phyloP scores from a whole-genome alignment of 2,329 filamentous ascomycete species.

The Arachnomyces sp. region DNA sequence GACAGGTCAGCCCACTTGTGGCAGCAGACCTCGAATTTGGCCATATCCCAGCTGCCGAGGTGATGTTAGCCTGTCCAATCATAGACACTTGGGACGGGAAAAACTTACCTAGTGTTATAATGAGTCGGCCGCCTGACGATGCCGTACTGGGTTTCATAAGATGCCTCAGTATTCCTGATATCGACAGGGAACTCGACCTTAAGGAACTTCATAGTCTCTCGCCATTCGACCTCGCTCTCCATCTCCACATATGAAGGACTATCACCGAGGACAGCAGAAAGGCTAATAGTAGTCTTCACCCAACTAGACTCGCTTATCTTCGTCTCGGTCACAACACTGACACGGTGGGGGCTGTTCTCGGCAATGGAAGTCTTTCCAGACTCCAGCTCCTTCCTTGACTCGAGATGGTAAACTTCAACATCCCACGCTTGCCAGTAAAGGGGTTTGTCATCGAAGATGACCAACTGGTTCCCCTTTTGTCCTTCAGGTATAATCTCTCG shows the following conservation, averaged over 20 bases:
- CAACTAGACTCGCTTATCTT: constrained; percentile 81
- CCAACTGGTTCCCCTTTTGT: constrained; percentile 78
- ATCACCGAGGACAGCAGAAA: constrained; percentile 60
- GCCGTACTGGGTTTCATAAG: constrained; percentile 91
- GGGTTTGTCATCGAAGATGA: constrained; percentile 94
- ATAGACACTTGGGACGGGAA: neutral
- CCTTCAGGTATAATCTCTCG: constrained; percentile 68
- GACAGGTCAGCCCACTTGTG: constrained; percentile 91
- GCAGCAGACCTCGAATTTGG: constrained; percentile 93
- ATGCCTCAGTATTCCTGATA: constrained; percentile 81
- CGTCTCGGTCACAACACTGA: constrained; percentile 74
- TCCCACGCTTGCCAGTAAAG: constrained; percentile 98
- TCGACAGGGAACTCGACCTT: constrained; percentile 98
- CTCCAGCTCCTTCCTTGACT: constrained; percentile 69
- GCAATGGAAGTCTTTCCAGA: constrained; percentile 61
- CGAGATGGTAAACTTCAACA: constrained; percentile 90
- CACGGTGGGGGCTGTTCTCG: constrained; percentile 64
- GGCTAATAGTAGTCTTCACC: constrained; percentile 75
- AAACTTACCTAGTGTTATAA: constrained; percentile 74
- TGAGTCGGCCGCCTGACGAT: constrained; percentile 84
- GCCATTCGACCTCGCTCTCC: constrained; percentile 86
- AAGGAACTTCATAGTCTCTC: constrained; percentile 92
- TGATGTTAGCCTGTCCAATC: constrained; percentile 17
- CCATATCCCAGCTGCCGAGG: constrained; percentile 71
- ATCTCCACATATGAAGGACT: constrained; percentile 66